These are phyloP conservation scores for Globisporangium nagaii DNA, from an alignment of 352 stramenopile genomes.

Conservation along the genomic window DNA sequence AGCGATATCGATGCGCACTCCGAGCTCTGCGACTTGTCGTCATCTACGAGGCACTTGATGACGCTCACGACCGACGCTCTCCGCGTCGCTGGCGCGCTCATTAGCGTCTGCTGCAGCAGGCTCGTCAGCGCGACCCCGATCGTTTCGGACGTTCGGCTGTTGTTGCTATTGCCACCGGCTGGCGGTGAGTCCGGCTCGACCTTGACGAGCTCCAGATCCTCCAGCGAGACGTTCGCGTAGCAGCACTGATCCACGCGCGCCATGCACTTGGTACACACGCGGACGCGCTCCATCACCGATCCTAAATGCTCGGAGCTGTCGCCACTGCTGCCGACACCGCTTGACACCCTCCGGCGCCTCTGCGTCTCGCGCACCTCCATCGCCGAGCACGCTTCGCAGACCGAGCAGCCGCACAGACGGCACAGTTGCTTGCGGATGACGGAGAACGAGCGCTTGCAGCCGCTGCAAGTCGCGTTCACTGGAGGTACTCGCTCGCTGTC, in stretches of 20 bases:
- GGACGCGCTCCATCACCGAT: not conserved
- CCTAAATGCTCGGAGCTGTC: not conserved
- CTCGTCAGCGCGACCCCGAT: slow-evolving; percentile 8
- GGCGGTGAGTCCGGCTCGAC: not conserved
- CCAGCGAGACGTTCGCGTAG: slow-evolving; percentile 1
- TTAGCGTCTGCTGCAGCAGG: slow-evolving; percentile 15
- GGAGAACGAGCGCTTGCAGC: slow-evolving; percentile 9
- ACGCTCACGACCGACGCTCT: slow-evolving; percentile 20
- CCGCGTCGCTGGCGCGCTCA: slow-evolving; percentile 1
- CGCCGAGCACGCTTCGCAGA: slow-evolving; percentile 8
- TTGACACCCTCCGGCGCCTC: not conserved
- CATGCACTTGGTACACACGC: slow-evolving; percentile 10
- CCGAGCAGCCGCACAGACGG: slow-evolving; percentile 12
- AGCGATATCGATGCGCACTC: not conserved
- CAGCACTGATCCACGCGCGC: slow-evolving; percentile 2
- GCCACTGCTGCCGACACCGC: not conserved
- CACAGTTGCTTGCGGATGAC: slow-evolving; percentile 3
- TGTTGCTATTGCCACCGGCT: not conserved
- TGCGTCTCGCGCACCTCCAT: slow-evolving; percentile 9
- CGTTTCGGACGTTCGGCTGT: not conserved
- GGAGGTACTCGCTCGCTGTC: slow-evolving; percentile 8
- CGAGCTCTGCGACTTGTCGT: not conserved
- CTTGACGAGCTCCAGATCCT: slow-evolving; percentile 1
- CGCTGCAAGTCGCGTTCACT: slow-evolving; percentile 9
- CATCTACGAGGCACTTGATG: slow-evolving; percentile 21